phyloP scores from a whole-genome alignment of 2,329 filamentous ascomycete species.

The Nectriaceae sp. region DNA sequence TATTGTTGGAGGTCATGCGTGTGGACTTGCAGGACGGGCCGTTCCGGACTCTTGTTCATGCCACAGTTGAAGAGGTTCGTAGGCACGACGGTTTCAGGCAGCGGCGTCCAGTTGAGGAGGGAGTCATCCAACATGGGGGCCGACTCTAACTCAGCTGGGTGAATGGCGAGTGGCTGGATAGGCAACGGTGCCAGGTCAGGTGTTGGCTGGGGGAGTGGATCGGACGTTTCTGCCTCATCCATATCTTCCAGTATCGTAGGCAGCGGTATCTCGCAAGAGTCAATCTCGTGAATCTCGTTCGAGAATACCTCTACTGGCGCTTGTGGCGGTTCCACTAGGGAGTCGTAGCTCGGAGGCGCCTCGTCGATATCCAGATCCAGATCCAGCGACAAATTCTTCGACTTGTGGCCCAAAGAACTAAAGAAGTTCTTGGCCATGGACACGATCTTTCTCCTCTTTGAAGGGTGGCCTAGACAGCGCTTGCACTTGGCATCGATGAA shows the following conservation, averaged over 20 bases:
- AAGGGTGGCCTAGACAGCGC: constrained; percentile 51
- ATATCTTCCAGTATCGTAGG: constrained; percentile 30
- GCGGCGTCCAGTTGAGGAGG: constrained; percentile 31
- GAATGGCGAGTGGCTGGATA: constrained; percentile 20
- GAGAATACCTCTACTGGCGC: constrained; percentile 47
- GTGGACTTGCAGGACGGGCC: constrained; percentile 42
- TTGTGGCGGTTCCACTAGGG: constrained; percentile 29
- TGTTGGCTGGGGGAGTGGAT: constrained; percentile 11
- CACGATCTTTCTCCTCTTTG: constrained; percentile 53
- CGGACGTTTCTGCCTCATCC: constrained; percentile 21
- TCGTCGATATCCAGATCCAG: constrained; percentile 34
- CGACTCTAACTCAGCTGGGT: constrained; percentile 28
- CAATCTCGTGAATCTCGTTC: constrained; percentile 55
- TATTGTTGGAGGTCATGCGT: constrained; percentile 38
- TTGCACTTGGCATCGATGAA: constrained; percentile 55
- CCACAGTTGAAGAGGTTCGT: constrained; percentile 24
- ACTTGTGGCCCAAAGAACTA: constrained; percentile 51
- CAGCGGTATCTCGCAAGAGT: constrained; percentile 46
- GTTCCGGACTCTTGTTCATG: constrained; percentile 18
- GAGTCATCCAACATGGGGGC: constrained; percentile 19
- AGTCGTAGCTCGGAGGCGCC: constrained; percentile 50
- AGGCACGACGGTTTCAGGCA: constrained; percentile 21
- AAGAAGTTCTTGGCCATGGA: constrained; percentile 57
- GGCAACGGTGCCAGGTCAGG: constrained; percentile 23
- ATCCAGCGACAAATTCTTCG: constrained; percentile 36